Base-by-base conservation (phyloP, 2,329 filamentous ascomycete species). In the Chalaropsis ovoidea region DNA sequence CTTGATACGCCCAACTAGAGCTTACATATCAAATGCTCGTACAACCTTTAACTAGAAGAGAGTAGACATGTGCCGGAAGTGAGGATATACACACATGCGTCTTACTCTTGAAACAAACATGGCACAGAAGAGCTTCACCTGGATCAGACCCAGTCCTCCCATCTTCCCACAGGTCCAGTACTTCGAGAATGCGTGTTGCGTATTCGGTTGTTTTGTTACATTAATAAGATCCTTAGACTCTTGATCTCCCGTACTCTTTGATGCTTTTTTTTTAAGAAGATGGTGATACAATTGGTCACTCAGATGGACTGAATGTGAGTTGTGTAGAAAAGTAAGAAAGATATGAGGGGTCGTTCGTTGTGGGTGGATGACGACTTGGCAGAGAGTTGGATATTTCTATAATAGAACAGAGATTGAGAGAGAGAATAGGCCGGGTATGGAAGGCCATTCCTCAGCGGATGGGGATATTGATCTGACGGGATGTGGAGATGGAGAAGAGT, bases 191-290 rank as follows among this genome's bases (percentile, higher is more conserved):
- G 3, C 4, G 27, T 24, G 22, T 27, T 52, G 47, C 22, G 11
- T 24, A 52, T 52, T 27, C 47, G 15, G 11, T 58, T 58, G n/a
- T 58, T 64, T 64, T 52, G 27, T 63, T 60, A 49, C 58, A 63
- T 58, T 58, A 66, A 63, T 45, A 63, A 60, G 24, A 41, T 60
- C 43, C 22, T 43, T 43, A 27, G 24, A 39, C 22, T 17, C 31
- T 58, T 66, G 45, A 39, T 58, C 19, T 65, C 17, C 47, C 4
- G 27, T 19, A 3, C 27, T 47, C 41, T 15, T 22, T 17, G 19
- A 10, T 43, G 49, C 31, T 39, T 58, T 4, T 43, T 60, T 45
- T 61, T 39, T 31, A 56, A 8, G 42, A 35, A 54, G 22, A 62
- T 49, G 42, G 41, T 45, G 43, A 45, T 62, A 62, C 24, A 62